These are phyloP conservation scores for Phylloporus arenicola DNA, from an alignment of 768 basidiomycete genomes.

Conservation along the genomic window DNA sequence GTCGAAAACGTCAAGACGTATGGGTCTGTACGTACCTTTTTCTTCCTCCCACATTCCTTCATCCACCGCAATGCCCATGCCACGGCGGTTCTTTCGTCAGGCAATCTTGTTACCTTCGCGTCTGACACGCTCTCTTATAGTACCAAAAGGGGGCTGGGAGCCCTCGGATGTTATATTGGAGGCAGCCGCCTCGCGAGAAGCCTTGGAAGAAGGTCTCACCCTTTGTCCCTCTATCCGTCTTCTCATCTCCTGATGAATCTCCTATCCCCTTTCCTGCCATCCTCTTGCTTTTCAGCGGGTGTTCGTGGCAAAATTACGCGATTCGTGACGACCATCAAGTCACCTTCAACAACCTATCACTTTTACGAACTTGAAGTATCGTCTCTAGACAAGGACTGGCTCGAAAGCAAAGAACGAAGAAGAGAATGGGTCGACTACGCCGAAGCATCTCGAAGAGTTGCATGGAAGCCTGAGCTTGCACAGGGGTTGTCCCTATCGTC, in stretches of 20 bases:
- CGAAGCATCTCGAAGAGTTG: constrained; percentile 66
- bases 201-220: constrained; percentile 94
- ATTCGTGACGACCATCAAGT: constrained; percentile 77
- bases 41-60: constrained; percentile 6
- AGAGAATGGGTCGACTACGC: constrained; percentile 88
- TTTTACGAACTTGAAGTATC: constrained; percentile 87
- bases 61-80: background rate
- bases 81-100: background rate
- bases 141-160: constrained; percentile 94
- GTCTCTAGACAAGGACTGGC: constrained; percentile 72
- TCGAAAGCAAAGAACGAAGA: constrained; percentile 71
- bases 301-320: constrained; percentile 83
- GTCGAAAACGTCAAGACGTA: constrained; percentile 69
- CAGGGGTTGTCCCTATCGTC: constrained; percentile 71
- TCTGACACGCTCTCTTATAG: constrained; percentile 35
- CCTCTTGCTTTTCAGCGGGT: constrained; percentile 54
- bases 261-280: constrained; percentile 36
- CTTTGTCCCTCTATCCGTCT: constrained; percentile 71
- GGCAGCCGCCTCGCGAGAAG: constrained; percentile 87
- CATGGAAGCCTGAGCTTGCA: constrained; percentile 83
- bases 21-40: constrained; percentile 79
- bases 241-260: constrained; percentile 63
- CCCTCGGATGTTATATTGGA: constrained; percentile 73
- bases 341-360: constrained; percentile 78
- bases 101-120: background rate